Evolutionary conservation across 2,329 filamentous ascomycete genomes (phyloP).

Genomic region (Waltergamsia citrina): DNA sequence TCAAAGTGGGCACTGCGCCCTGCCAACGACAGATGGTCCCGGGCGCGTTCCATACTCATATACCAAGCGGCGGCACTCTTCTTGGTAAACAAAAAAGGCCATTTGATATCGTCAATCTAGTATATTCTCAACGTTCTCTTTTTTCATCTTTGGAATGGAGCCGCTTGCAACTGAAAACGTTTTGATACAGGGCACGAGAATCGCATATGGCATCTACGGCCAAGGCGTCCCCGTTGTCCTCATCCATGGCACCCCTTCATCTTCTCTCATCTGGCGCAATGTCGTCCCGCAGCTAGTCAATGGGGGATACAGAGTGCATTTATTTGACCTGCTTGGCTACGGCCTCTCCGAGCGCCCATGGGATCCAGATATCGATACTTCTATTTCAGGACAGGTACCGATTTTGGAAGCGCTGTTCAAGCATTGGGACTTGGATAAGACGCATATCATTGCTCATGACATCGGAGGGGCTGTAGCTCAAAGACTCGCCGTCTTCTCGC

Average conservation of each 20-base stretch:
- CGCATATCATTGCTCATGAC: conserved; percentile 18
- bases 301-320: conserved; percentile 13
- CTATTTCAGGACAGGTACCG: conserved; percentile 19
- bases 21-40: too few species aligned
- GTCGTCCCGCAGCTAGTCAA: conserved; percentile 12
- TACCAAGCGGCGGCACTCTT: too few species aligned
- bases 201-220: conserved; percentile 17
- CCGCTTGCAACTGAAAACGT: conserved; percentile 15
- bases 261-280: conserved; percentile 22
- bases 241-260: conserved; percentile 21
- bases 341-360: conserved; percentile 21
- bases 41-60: too few species aligned
- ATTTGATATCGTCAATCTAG: too few species aligned
- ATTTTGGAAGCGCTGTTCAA: conserved; percentile 15
- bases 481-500: conserved; percentile 14
- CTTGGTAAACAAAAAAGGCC: too few species aligned
- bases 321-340: conserved; percentile 21
- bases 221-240: conserved; percentile 15
- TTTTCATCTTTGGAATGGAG: conserved; percentile 5
- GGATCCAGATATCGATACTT: conserved; percentile 16
- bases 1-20: too few species aligned
- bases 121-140: background rate
- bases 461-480: conserved; percentile 21
- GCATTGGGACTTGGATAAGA: conserved; percentile 14
- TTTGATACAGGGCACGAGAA: conserved; percentile 14